phyloP scores from a whole-genome alignment of 176 grass and related monocot genomes.

The Panicum miliaceum region DNA sequence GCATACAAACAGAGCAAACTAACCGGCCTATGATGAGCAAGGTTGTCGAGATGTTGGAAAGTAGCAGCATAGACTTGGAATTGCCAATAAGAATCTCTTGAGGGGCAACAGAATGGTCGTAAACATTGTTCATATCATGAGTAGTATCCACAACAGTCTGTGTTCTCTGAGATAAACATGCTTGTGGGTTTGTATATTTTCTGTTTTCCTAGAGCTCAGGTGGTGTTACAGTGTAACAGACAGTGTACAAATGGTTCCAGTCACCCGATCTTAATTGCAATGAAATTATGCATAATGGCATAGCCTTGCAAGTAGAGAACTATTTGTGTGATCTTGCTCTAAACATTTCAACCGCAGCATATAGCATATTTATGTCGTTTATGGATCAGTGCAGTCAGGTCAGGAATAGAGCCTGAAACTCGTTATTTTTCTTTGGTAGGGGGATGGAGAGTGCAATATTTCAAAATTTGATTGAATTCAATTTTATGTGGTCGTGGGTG shows the following conservation, averaged over 20 bases:
- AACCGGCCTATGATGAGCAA: slow-evolving; percentile 53
- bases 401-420: too few relatives aligned
- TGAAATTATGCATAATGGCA: not conserved
- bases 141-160: not conserved
- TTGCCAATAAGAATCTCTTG: slow-evolving; percentile 26
- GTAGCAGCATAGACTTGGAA: slow-evolving; percentile 22
- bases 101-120: not conserved
- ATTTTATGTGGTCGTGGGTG: too few relatives aligned
- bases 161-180: not conserved
- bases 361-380: not conserved
- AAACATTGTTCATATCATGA: slow-evolving; percentile 5
- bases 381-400: not conserved
- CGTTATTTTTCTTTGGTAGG: too few relatives aligned
- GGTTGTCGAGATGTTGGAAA: slow-evolving; percentile 62
- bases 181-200: not conserved
- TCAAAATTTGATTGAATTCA: too few relatives aligned
- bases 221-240: not conserved
- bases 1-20: slow-evolving; percentile 45
- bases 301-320: not conserved
- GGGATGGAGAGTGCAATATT: too few relatives aligned
- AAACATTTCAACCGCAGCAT: not conserved
- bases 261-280: not conserved
- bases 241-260: not conserved
- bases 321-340: not conserved
- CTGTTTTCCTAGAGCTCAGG: not conserved